Evolutionary conservation across 140 eudicot species (phyloP), one percentile per base, ranked within the genome.

Genomic region (Flaveria floridana): DNA sequence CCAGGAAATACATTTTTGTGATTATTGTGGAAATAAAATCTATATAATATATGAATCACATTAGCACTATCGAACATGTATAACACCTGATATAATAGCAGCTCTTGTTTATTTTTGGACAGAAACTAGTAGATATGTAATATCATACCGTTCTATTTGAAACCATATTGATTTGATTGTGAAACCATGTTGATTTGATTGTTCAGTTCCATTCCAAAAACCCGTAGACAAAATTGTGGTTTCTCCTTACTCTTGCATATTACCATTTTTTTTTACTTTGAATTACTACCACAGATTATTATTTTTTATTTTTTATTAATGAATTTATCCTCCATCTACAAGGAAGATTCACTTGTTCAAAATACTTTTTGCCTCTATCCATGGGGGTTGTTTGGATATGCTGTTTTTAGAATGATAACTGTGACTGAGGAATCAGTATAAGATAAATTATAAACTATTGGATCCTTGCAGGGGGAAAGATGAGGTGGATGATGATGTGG

Each of bases 401-500:
- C 68, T 53, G 26, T 30, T 30, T 55, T 12, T 7, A 6, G 9
- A 71, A 25, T 30, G 58, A 12, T 25, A n/a, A 53, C 12, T 13
- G n/a, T 34, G 11, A 26, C 37, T 18, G 34, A 4, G 53, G 4
- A 16, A 34, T 53, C 11, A 18, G 1, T 11, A 34, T 56, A 61
- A 11, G 56, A 56, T 71, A 7, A 34, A 56, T 73, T 26, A 57
- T 12, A 57, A 56, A 72, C 7, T 21, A 46, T 47, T 73, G 73
- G 23, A 59, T 53, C 15, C 46, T 52, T 76, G 68, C 79, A 93
- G 98, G 85, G 94, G 74, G 44, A 88, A 82, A 76, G 92, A 80
- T 64, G 98, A 93, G 15, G 96, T 85, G 80, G 96, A 88, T 72
- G 72, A 75, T 70, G 98, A 90, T 77, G 76, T 84, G 77, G 85